phyloP scores from a whole-genome alignment of 139 green algal species.

The Gonium pectorale region DNA sequence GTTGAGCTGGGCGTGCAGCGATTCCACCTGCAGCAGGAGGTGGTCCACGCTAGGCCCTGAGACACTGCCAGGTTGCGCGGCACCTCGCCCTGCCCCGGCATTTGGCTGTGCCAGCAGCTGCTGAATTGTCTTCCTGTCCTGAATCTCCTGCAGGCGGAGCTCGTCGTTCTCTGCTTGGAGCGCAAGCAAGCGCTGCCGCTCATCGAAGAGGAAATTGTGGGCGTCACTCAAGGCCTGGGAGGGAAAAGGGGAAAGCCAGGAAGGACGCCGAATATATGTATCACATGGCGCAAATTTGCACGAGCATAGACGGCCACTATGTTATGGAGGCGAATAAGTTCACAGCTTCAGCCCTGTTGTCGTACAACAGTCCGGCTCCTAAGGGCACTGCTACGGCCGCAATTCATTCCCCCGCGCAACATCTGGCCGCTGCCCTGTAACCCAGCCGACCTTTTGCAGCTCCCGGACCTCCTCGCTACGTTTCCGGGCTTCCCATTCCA shows the following conservation, averaged over 20 bases:
- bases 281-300: not conserved
- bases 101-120: conserved; percentile 75
- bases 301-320: not conserved
- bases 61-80: not conserved
- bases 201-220: conserved; percentile 89
- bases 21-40: conserved; percentile 83
- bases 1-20: conserved; percentile 85
- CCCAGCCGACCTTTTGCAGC: conserved; percentile 89
- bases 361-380: too few species aligned
- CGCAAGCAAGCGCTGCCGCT: conserved; percentile 83
- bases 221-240: conserved; percentile 83
- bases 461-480: conserved; percentile 83
- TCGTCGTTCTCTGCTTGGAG: conserved; percentile 89
- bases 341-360: not conserved
- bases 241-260: not conserved
- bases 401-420: too few species aligned
- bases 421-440: too few species aligned
- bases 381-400: too few species aligned
- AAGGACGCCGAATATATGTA: not conserved
- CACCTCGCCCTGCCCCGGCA: not conserved
- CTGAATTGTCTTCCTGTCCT: conserved; percentile 81
- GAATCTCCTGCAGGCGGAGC: conserved; percentile 79
- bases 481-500: conserved; percentile 84
- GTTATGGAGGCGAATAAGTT: too few species aligned
- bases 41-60: conserved; percentile 62